phyloP scores from a whole-genome alignment of 2,329 filamentous ascomycete genomes.

The Coleophoma crateriformis region DNA sequence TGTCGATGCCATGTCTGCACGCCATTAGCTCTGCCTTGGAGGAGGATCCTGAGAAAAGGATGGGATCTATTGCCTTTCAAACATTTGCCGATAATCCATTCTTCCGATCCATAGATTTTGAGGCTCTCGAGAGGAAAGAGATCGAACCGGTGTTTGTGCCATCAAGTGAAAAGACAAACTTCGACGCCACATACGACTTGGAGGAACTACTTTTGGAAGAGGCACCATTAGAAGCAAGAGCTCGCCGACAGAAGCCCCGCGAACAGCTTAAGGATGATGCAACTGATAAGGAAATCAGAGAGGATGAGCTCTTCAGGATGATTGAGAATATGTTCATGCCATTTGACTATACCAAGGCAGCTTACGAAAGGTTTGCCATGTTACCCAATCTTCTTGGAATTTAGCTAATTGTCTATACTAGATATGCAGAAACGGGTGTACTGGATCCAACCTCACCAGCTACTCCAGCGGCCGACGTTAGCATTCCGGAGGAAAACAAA shows the following conservation, averaged over 20 bases:
- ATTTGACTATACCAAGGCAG: conserved; percentile 87
- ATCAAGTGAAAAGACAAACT: conserved; percentile 97
- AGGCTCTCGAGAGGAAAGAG: conserved; percentile 75
- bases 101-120: conserved; percentile 82
- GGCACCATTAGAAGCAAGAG: conserved; percentile 86
- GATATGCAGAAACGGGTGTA: conserved; percentile 12
- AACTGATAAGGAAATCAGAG: conserved; percentile 87
- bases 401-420: conserved; percentile 10
- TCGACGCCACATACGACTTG: conserved; percentile 95
- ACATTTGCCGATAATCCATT: conserved; percentile 86
- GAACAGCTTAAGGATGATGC: conserved; percentile 91
- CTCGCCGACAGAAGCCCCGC: conserved; percentile 87
- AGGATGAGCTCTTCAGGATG: conserved; percentile 89
- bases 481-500: background rate
- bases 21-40: conserved; percentile 82
- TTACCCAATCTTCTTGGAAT: conserved; percentile 20
- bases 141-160: conserved; percentile 89
- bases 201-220: conserved; percentile 93
- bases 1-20: conserved; percentile 82
- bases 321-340: conserved; percentile 92
- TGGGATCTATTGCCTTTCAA: conserved; percentile 78
- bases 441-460: background rate
- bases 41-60: conserved; percentile 70
- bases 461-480: background rate
- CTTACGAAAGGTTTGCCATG: conserved; percentile 60